Conservation (phyloP, 371 early-diverging fungal species). For the Mortierella sp. region DNA sequence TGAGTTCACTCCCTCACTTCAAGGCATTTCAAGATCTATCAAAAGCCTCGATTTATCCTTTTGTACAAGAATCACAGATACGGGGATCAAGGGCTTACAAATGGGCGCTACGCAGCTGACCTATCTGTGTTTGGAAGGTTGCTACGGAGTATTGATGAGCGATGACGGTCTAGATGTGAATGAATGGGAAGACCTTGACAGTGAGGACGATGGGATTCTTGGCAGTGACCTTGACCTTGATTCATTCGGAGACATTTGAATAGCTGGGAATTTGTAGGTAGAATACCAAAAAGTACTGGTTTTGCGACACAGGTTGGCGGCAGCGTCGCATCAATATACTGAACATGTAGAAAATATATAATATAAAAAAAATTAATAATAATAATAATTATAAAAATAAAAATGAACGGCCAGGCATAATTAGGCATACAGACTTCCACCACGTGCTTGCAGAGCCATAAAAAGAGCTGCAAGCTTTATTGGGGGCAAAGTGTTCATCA, state of each 20-base stretch:
- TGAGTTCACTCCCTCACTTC: neutral
- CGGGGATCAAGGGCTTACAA: constrained; percentile 22
- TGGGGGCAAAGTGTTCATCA: neutral
- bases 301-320: no score
- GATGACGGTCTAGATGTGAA: constrained; percentile 19
- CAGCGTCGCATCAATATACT: no score
- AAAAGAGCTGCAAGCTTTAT: neutral
- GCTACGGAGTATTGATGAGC: constrained; percentile 34
- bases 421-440: neutral
- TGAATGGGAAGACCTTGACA: constrained; percentile 49
- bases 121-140: constrained; percentile 40
- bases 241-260: neutral
- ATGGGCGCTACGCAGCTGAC: constrained; percentile 17
- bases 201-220: neutral
- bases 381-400: no score
- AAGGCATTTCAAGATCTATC: constrained; percentile 27
- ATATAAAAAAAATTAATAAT: neutral
- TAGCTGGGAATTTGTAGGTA: neutral
- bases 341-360: no score
- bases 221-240: neutral
- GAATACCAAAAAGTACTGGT: neutral
- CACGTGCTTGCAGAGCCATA: neutral
- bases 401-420: no score
- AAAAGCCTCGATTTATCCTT: constrained; percentile 40
- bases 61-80: constrained; percentile 43